Evolutionary conservation across 2,329 filamentous ascomycete genomes (phyloP), one percentile per base, ranked within the genome.

Genomic region (Fusarium sp.): DNA sequence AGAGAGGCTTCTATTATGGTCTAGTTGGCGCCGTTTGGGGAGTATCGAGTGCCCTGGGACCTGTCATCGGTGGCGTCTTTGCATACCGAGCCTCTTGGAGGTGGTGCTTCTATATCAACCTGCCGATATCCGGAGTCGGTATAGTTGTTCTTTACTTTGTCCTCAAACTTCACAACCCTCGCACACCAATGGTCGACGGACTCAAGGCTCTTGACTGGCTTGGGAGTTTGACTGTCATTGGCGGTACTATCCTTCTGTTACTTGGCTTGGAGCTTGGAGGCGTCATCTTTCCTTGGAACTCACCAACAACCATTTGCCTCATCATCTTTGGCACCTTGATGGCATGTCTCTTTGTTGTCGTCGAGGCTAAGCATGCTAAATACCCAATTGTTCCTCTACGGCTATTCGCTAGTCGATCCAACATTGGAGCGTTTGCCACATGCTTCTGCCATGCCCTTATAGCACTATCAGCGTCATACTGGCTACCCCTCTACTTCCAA

Each of bases 1-100:
- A 81, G 64, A 76, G 83, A 11, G 84, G 84, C 0, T 77, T 84
- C 56, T 88, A 90, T 75, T 91, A 90, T 75, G 91, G 91, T 3
- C 83, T 92, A 57, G 87, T 93, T 69, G 90, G 90, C 14, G 86
- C 90, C 57, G 88, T 92, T 0, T 90, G 91, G 91, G 90, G 90
- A 5, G 79, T 91, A 18, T 90, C 91, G 13, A 87, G 86, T 47
- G 88, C 88, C 2, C 81, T 91, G 22, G 77, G 79, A 0, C 79
- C 79, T 18, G 66, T 78, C 13, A 65, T 81, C 13, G 79, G 78
- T n/a, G 79, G 77, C 10, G 69, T 72, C 13, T 79, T 81, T 62
- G 65, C 74, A 1, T 8, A 35, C 8, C n/a, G 20, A 5, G 68
- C 63, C 10, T 69, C 65, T 18, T 79, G 80, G 80, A 68, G 78